These are phyloP conservation scores for Chlamydomonas urium DNA, from an alignment of 139 green algal genomes.

Conservation along the genomic window DNA sequence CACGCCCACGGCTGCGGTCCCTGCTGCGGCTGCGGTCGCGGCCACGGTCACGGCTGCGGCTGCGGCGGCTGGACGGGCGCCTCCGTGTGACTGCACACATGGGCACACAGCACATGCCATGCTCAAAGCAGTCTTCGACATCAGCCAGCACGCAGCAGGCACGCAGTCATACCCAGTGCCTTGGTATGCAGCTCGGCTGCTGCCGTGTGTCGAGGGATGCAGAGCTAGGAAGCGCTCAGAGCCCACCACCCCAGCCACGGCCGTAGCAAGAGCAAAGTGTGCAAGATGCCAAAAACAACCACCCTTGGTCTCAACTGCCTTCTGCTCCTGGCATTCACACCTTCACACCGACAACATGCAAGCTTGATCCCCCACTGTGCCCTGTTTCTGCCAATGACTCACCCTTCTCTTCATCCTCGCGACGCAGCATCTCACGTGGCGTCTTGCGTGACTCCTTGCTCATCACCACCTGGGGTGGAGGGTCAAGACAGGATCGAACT, in stretches of 20 bases:
- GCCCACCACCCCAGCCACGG: not conserved
- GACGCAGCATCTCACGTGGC: slow-evolving; percentile 65
- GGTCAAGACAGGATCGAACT: no score
- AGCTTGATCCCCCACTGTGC: not conserved
- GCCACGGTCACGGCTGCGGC: not conserved
- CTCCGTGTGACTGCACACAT: not conserved
- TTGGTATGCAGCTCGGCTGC: no score
- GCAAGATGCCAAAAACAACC: not conserved
- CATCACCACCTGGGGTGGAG: slow-evolving; percentile 26
- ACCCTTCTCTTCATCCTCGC: slow-evolving; percentile 24
- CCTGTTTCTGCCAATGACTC: not conserved
- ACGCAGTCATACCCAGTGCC: no score
- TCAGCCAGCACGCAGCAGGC: no score
- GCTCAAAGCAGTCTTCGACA: no score
- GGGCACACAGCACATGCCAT: not conserved
- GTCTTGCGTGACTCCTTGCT: slow-evolving; percentile 75
- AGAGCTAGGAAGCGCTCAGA: no score
- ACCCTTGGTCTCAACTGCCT: not conserved
- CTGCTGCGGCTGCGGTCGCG: slow-evolving; percentile 16
- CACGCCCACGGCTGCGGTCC: slow-evolving; percentile 14
- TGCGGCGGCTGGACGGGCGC: not conserved
- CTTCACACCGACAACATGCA: not conserved
- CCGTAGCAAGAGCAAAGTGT: not conserved
- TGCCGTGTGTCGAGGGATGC: not conserved
- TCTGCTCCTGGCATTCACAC: not conserved